Conservation (phyloP, 495 filamentous ascomycete genomes). For the Apodospora peruviana region DNA sequence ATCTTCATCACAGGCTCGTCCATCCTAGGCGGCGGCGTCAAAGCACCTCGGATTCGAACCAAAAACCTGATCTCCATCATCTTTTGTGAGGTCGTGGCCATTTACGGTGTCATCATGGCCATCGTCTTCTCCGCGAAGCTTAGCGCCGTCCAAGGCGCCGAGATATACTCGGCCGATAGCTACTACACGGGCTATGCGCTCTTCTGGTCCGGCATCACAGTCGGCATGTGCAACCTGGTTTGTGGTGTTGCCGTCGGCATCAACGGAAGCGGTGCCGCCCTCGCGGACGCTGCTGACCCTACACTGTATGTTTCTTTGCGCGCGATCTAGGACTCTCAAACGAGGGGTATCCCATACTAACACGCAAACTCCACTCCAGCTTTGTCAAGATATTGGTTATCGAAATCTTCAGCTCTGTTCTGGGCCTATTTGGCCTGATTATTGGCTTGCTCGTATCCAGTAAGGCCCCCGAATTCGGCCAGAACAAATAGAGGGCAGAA, state of each 20-base stretch:
- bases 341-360: background rate
- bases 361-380: constrained; percentile 40
- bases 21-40: constrained; percentile 94
- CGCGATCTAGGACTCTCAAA: background rate
- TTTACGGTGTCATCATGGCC: constrained; percentile 99
- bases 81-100: constrained; percentile 99
- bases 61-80: constrained; percentile 99
- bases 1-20: constrained; percentile 99
- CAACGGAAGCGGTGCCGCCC: constrained; percentile 91
- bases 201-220: constrained; percentile 93
- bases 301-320: constrained; percentile 59
- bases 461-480: constrained; percentile 72
- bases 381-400: constrained; percentile 99
- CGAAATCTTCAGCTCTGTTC: constrained; percentile 97
- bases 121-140: constrained; percentile 95
- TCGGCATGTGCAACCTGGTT: constrained; percentile 89
- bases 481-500: background rate
- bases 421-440: constrained; percentile 97
- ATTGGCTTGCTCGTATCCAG: constrained; percentile 81
- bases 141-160: constrained; percentile 52
- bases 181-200: constrained; percentile 96
- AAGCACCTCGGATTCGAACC: constrained; percentile 91
- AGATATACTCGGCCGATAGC: constrained; percentile 65
- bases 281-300: constrained; percentile 93
- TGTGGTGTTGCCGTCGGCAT: constrained; percentile 97